Evolutionary conservation across 1,139 yeast species (phyloP).

Genomic region (Geotrichum phurueaensis): DNA sequence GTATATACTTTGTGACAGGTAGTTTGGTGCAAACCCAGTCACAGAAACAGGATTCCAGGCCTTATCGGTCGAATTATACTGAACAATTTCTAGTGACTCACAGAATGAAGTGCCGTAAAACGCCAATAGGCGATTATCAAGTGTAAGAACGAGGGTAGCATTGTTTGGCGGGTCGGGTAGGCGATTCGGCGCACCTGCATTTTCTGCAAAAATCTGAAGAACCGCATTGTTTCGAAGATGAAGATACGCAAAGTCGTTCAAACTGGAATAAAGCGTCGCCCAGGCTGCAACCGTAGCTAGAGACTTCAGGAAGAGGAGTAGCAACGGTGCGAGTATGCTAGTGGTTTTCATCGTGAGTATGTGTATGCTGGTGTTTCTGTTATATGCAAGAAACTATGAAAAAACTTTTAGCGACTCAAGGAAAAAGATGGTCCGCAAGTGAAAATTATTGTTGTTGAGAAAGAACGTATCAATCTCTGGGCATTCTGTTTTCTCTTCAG

Average conservation of each 20-base stretch:
- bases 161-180: constrained; percentile 22
- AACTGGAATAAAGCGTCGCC: constrained; percentile 21
- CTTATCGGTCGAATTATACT: constrained; percentile 17
- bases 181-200: constrained; percentile 9
- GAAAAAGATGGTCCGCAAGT: neutral
- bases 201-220: constrained; percentile 17
- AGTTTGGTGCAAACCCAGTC: constrained; percentile 18
- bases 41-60: constrained; percentile 22
- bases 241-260: constrained; percentile 18
- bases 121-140: constrained; percentile 18
- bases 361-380: neutral
- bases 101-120: constrained; percentile 20
- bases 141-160: constrained; percentile 20
- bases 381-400: neutral
- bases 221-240: constrained; percentile 20
- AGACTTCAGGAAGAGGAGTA: neutral
- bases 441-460: neutral
- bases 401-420: neutral
- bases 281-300: constrained; percentile 16
- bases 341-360: neutral
- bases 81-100: constrained; percentile 20
- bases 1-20: constrained; percentile 33
- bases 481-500: neutral
- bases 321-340: neutral
- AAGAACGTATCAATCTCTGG: neutral